Base-by-base conservation (phyloP, 1,139 yeast genomes). In the Debaryomycetaceae sp. region DNA sequence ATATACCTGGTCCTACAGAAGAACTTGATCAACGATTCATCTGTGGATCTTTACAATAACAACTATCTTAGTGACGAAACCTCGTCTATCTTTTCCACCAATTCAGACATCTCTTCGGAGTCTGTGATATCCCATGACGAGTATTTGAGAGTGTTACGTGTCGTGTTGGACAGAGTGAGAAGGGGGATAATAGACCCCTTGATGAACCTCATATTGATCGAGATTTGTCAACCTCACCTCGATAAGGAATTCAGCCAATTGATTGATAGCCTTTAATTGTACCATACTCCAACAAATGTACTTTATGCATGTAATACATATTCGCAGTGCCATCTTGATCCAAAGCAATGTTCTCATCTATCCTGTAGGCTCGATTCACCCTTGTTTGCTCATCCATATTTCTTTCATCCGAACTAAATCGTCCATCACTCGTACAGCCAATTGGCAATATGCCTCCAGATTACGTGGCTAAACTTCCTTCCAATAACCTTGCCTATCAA, bases 401-500 rank as follows among this genome's bases (percentile, higher is more conserved):
- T 31, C 11, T 3, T 31, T 3, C 13, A 31, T 31, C 13, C 34
- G 2, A 31, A 3, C 11, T n/a, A n/a, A 29, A 24, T 1, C 24
- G 14, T 31, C 8, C 27, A 7, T 46, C 43, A 50, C 36, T 48
- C 46, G 49, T 51, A 67, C 63, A 63, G 63, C 69, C 70, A 61
- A 20, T 62, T 58, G 22, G 74, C 73, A 13, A 69, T 44, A 39
- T 51, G 53, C 36, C 56, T 54, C 75, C 75, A 70, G 14, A 70
- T 46, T 22, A 66, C 38, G 51, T 69, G 70, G 46, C 88, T 83
- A 51, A 76, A 69, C 51, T 83, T 64, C 49, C 95, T 73, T 6
- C 96, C 96, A 37, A 87, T 54, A 36, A 83, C 73, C 60, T 83
- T 84, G 34, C 95, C 95, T 5, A 84, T 58, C 49, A 86, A 63